A percentile compares a stretch with the other conserved stretches of the same genome.
These are phyloP conservation scores for Phytopythium oedochilum DNA, from an alignment of 352 stramenopile genomes.

Conservation along the genomic window DNA sequence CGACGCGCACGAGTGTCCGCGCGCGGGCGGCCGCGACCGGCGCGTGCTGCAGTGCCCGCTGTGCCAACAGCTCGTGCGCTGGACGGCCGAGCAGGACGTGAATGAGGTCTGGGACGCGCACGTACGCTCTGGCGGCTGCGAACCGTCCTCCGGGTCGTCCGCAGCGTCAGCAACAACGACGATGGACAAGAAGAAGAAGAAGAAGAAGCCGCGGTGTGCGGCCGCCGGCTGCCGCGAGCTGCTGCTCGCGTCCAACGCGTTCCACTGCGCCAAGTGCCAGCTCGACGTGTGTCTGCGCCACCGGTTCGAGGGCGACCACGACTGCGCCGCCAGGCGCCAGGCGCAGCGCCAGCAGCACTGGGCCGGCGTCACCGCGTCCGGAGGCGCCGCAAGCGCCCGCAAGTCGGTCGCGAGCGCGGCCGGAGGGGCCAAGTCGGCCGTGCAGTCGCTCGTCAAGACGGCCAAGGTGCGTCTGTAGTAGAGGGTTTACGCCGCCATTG, in stretches of 20 bases:
- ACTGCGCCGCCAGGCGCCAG: conserved; percentile 35
- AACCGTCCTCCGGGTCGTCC: no score
- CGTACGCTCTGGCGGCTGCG: conserved; percentile 51
- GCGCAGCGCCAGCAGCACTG: conserved; percentile 39
- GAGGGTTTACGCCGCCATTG: no score
- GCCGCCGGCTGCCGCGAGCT: conserved; percentile 55
- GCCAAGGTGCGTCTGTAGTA: conserved; percentile 28
- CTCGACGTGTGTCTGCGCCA: conserved; percentile 75
- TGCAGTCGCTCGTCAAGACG: conserved; percentile 41
- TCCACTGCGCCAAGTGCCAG: conserved; percentile 59
- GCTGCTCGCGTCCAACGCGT: conserved; percentile 64
- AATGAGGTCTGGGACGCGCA: conserved; percentile 72
- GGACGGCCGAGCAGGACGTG: conserved; percentile 70
- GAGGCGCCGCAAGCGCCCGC: conserved; percentile 3
- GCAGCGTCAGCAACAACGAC: no score
- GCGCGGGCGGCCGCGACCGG: conserved; percentile 52
- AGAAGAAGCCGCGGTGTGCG: conserved; percentile 68
- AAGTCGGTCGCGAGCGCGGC: conserved; percentile 25
- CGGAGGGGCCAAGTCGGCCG: conserved; percentile 33
- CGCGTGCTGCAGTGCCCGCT: conserved; percentile 73
- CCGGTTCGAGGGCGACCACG: conserved; percentile 73
- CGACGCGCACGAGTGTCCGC: conserved; percentile 62
- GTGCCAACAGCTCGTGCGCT: conserved; percentile 58
- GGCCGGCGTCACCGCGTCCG: conserved; percentile 7
- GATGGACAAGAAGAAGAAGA: conserved; percentile 47